These are phyloP conservation scores for Planoprotostelium fungivorum DNA, from an alignment of 78 protist species.

Conservation along the genomic window DNA sequence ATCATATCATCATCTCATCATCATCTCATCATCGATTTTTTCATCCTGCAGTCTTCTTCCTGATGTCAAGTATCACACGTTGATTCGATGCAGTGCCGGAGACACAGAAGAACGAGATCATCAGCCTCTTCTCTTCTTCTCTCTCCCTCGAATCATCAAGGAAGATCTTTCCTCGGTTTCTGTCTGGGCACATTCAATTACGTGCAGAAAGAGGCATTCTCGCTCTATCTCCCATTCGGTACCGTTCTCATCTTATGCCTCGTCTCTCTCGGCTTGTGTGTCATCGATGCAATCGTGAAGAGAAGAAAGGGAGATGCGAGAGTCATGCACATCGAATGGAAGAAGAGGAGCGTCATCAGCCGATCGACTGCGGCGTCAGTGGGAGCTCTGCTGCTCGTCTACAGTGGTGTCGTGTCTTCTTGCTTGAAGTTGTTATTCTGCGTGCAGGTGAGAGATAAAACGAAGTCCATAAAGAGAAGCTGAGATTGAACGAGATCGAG, in stretches of 20 bases:
- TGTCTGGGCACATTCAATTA: not conserved
- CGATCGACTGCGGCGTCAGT: not conserved
- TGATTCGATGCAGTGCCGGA: not conserved
- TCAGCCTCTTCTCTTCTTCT: not conserved
- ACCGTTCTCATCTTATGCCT: not conserved
- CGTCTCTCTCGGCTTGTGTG: not conserved
- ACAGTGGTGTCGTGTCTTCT: not conserved
- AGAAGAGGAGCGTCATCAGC: not conserved
- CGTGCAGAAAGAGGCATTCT: not conserved
- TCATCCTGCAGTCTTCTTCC: too few species aligned
- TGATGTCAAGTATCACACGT: too few species aligned
- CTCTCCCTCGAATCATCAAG: not conserved
- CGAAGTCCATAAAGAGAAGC: not conserved
- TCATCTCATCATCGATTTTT: too few species aligned
- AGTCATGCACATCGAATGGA: not conserved
- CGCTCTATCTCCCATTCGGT: not conserved
- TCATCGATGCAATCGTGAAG: too few species aligned
- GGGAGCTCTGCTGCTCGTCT: not conserved
- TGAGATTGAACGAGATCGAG: not conserved
- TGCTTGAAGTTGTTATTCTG: not conserved
- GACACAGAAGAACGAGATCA: not conserved
- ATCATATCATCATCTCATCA: too few species aligned
- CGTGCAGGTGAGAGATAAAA: not conserved
- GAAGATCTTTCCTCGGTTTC: too few species aligned
- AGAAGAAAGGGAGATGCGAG: too few species aligned